Conservation (phyloP, 306 rosid species). For the Vigna trinervia region DNA sequence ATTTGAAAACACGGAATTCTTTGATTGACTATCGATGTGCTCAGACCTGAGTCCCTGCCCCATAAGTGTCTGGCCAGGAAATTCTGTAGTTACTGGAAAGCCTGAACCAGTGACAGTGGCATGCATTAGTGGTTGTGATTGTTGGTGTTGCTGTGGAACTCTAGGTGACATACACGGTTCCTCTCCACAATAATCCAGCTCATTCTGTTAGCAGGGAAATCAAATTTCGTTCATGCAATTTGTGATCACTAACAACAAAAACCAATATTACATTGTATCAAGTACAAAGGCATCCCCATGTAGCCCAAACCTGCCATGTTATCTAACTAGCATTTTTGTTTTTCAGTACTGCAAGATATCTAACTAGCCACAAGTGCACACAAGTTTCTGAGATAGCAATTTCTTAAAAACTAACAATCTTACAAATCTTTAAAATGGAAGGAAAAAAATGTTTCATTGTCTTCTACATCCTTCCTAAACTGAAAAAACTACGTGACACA, state of each 20-base stretch:
- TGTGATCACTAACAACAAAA: constrained; percentile 23
- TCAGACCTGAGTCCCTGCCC: constrained; percentile 74
- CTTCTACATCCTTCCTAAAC: constrained; percentile 11
- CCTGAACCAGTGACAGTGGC: constrained; percentile 56
- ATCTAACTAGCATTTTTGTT: neutral
- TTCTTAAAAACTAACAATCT: constrained; percentile 12
- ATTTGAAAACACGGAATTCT: constrained; percentile 80
- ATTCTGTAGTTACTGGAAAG: constrained; percentile 60
- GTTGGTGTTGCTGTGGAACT: constrained; percentile 64
- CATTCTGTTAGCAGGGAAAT: constrained; percentile 61
- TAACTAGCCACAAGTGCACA: neutral
- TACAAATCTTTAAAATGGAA: constrained; percentile 27
- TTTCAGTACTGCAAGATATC: neutral
- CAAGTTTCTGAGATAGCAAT: constrained; percentile 8
- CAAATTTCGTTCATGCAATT: constrained; percentile 12
- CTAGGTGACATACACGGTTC: constrained; percentile 84
- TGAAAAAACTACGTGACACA: constrained; percentile 2
- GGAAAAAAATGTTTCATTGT: neutral
- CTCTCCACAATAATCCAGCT: constrained; percentile 78
- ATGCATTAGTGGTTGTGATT: constrained; percentile 60
- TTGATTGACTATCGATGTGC: constrained; percentile 69
- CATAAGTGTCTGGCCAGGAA: constrained; percentile 53
- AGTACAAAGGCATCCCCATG: constrained; percentile 3
- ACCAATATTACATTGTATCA: neutral
- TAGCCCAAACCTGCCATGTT: constrained; percentile 27